Base-by-base conservation (phyloP, 75 land plant species). In the Pinus albicaulis region DNA sequence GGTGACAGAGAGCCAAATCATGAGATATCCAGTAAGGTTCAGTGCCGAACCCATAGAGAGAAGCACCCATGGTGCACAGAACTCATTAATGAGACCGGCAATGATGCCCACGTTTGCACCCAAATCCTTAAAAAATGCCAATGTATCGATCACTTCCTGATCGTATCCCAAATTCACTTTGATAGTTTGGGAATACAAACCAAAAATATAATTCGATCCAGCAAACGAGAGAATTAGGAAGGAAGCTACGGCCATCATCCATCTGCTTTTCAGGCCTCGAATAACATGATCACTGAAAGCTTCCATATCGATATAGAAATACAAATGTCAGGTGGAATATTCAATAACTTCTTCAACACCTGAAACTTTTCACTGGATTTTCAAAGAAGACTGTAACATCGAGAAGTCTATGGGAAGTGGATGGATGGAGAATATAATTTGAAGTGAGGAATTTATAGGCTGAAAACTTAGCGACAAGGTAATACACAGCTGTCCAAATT, bases 1-100 rank as follows among this genome's bases (percentile, higher is more conserved):
- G 0, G 82, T 83, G 38, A 78, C 86, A 60, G 85, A 31, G 17
- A 85, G 75, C 86, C 86, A 85, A 26, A 85, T 55, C 87, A 85
- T 84, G 58, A 65, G 36, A 56, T 85, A 85, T 7, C 87, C 87
- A 31, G 74, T 36, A 1, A 64, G 6, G 38, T 57, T 71, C 74
- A 78, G 20, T 7, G 52, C 81, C 3, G 87, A 81, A 12, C 86
- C 86, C 15, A 76, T 60, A 16, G 59, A 62, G 8, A 85, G 72
- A 24, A 85, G 73, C 24, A 63, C 52, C 86, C 87, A 79, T 38
- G 86, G 86, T 20, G 82, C 74, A 28, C 72, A 28, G 15, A 79
- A 56, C 53, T 71, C 81, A 56, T 78, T 78, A 56, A 85, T 56
- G 16, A 85, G 59, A 5, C 87, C 87, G 15, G 82, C 57, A 15